Percentiles rank a stretch among this genome's conserved stretches.
Conservation (phyloP, 805 yeast genomes). For the Wickerhamomyces bisporus region DNA sequence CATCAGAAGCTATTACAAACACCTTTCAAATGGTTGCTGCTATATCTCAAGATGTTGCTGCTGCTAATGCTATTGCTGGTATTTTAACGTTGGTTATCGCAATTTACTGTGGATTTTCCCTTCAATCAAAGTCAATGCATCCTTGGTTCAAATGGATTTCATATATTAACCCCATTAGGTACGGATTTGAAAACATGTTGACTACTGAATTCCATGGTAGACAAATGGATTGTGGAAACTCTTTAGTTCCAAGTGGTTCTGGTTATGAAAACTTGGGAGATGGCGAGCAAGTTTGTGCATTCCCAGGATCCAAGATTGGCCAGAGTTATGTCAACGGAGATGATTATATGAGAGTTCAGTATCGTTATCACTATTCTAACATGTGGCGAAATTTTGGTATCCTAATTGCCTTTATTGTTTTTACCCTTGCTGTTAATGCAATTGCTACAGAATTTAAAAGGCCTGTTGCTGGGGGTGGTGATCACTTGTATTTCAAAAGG, state of each 20-base stretch:
- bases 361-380: slow-evolving; percentile 48
- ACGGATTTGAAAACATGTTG: slow-evolving; percentile 59
- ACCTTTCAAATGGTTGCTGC: slow-evolving; percentile 54
- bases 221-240: slow-evolving; percentile 46
- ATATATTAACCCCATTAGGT: slow-evolving; percentile 52
- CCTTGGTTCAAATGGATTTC: slow-evolving; percentile 71
- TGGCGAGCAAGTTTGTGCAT: slow-evolving; percentile 48
- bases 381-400: slow-evolving; percentile 82
- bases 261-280: slow-evolving; percentile 37
- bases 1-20: slow-evolving; percentile 43
- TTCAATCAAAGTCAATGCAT: slow-evolving; percentile 56
- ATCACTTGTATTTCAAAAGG: slow-evolving; percentile 50
- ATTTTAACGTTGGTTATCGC: slow-evolving; percentile 42
- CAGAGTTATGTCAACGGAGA: slow-evolving; percentile 50
- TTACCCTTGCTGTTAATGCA: slow-evolving; percentile 50
- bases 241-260: slow-evolving; percentile 57
- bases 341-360: slow-evolving; percentile 44
- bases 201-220: slow-evolving; percentile 59
- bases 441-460: slow-evolving; percentile 48
- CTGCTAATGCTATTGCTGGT: slow-evolving; percentile 61
- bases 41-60: slow-evolving; percentile 40
- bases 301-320: slow-evolving; percentile 59
- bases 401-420: slow-evolving; percentile 44
- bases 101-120: slow-evolving; percentile 61
- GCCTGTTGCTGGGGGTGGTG: slow-evolving; percentile 30